These are phyloP conservation scores for Populus tomentosa DNA, from an alignment of 441 rosid genomes.

Conservation along the genomic window DNA sequence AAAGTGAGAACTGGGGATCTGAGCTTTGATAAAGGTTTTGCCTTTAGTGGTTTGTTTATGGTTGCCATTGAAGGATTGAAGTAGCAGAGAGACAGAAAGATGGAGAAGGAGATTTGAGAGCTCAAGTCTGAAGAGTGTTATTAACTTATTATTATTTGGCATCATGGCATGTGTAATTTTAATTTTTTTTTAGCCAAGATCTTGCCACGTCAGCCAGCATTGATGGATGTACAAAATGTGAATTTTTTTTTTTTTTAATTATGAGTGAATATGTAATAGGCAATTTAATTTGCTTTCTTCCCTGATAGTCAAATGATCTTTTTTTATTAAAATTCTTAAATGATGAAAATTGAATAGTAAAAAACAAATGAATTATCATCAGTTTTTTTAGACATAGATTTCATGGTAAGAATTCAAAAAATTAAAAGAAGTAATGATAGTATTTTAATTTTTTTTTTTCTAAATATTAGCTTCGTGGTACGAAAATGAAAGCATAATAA, in stretches of 20 bases:
- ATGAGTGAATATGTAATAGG: too few relatives aligned
- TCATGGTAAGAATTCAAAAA: too few relatives aligned
- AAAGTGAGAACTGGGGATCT: conserved; percentile 31
- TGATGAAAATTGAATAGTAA: too few relatives aligned
- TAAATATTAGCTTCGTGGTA: too few relatives aligned
- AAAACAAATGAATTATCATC: too few relatives aligned
- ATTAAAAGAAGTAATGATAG: too few relatives aligned
- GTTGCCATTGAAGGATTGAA: conserved; percentile 46
- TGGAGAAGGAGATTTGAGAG: not conserved
- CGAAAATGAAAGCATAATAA: too few relatives aligned
- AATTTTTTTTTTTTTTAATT: not conserved
- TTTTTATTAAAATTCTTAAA: too few relatives aligned
- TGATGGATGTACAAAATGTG: not conserved
- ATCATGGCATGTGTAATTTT: conserved; percentile 32
- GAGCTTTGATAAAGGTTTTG: conserved; percentile 27
- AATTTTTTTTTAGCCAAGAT: conserved; percentile 25
- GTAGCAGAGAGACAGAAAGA: not conserved
- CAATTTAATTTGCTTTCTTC: too few relatives aligned
- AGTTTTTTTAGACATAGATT: too few relatives aligned
- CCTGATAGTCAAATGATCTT: too few relatives aligned
- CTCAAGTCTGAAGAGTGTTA: not conserved
- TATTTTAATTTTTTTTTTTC: too few relatives aligned
- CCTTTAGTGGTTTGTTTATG: conserved; percentile 38
- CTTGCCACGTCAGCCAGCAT: not conserved
- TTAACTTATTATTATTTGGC: not conserved